These are phyloP conservation scores for Luffa aegyptiaca DNA, from an alignment of 306 rosid species.

Conservation along the genomic window DNA sequence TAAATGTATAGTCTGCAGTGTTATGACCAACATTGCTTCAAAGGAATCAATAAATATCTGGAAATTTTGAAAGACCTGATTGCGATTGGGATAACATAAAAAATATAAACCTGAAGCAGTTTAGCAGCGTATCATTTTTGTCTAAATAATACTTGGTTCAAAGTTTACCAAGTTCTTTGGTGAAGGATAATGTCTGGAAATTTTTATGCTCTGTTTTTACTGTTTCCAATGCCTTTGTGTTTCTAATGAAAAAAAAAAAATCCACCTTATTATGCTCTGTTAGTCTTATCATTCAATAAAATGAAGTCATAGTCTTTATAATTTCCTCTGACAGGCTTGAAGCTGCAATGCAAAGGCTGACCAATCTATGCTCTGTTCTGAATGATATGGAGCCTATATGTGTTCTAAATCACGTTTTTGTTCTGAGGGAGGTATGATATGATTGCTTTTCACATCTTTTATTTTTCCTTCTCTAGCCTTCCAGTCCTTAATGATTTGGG, in stretches of 20 bases:
- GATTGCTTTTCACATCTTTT: not conserved
- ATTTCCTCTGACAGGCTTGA: constrained; percentile 55
- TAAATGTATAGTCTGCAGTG: not conserved
- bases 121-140: not conserved
- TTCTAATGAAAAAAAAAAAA: not conserved
- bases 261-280: not conserved
- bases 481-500: not conserved
- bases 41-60: not conserved
- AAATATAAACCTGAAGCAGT: not conserved
- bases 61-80: not conserved
- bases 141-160: not conserved
- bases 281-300: not conserved
- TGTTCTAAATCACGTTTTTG: constrained; percentile 88
- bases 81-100: not conserved
- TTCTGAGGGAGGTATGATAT: constrained; percentile 71
- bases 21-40: not conserved
- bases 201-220: not conserved
- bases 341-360: constrained; percentile 98
- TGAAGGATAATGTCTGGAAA: not conserved
- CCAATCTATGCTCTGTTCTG: constrained; percentile 90
- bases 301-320: not conserved
- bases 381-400: constrained; percentile 99
- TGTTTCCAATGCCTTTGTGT: not conserved
- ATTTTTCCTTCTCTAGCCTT: not conserved
- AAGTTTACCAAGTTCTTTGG: not conserved